These are phyloP conservation scores for Kwoniella mangroviensis DNA, from an alignment of 768 basidiomycete species.

Conservation along the genomic window DNA sequence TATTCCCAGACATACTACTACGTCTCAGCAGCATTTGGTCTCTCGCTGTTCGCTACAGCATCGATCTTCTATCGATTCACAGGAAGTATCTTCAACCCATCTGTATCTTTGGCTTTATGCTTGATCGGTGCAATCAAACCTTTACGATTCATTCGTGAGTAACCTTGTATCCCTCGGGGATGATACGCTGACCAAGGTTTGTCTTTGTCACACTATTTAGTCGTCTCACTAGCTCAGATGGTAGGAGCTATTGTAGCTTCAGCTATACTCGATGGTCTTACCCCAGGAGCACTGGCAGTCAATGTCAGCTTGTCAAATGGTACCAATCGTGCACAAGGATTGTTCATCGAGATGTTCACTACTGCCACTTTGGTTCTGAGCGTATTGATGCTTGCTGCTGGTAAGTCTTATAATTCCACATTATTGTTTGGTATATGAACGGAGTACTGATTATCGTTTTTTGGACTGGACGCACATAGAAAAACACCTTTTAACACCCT, in stretches of 20 bases:
- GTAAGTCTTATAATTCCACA: conserved; percentile 20
- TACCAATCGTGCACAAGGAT: conserved; percentile 44
- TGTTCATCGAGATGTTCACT: conserved; percentile 57
- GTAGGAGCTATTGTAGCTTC: conserved; percentile 47
- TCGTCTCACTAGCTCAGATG: conserved; percentile 45
- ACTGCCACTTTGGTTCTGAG: conserved; percentile 47
- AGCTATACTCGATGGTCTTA: conserved; percentile 52
- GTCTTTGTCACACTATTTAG: conserved; percentile 19
- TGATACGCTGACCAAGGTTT: not conserved
- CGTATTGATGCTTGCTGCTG: conserved; percentile 56
- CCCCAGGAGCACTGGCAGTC: conserved; percentile 43
- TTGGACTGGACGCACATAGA: conserved; percentile 19
- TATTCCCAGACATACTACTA: conserved; percentile 41
- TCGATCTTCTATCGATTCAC: conserved; percentile 56
- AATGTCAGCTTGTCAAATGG: conserved; percentile 40
- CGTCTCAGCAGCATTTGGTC: conserved; percentile 46
- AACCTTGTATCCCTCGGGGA: not conserved
- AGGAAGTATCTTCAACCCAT: conserved; percentile 53
- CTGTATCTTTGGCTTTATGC: conserved; percentile 50
- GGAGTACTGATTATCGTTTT: not conserved
- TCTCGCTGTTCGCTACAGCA: conserved; percentile 48
- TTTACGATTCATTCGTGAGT: conserved; percentile 47
- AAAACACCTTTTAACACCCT: conserved; percentile 46
- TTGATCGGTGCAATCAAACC: conserved; percentile 52
- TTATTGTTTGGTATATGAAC: not conserved